Evolutionary conservation across 495 filamentous ascomycete species (phyloP).

Genomic region (Aspergillus bertholletiae): DNA sequence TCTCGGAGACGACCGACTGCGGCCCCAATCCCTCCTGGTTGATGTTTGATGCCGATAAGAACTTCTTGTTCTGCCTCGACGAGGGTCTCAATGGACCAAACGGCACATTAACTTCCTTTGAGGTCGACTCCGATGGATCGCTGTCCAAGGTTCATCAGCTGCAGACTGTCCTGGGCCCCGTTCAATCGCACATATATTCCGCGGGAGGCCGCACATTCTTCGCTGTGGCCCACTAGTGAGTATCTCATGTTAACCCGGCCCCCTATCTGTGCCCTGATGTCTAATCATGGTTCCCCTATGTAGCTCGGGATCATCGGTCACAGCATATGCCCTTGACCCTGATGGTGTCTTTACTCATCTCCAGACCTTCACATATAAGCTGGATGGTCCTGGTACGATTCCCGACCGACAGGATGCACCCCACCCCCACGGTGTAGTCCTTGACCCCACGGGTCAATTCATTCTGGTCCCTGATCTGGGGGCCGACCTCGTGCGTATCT

Average conservation of each 20-base stretch:
- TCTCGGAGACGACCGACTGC: conserved; percentile 11
- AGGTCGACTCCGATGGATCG: conserved; percentile 11
- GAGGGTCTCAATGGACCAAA: conserved; percentile 16
- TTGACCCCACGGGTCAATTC: conserved; percentile 60
- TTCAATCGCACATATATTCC: conserved; percentile 16
- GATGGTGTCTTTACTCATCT: conserved; percentile 17
- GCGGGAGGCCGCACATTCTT: conserved; percentile 13
- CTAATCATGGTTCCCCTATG: neutral
- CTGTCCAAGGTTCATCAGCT: conserved; percentile 7
- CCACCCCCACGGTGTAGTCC: conserved; percentile 57
- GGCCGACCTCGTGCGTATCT: conserved; percentile 59
- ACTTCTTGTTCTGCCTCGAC: conserved; percentile 17
- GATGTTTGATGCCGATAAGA: conserved; percentile 12
- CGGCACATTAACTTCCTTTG: conserved; percentile 17
- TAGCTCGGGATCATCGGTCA: conserved; percentile 17
- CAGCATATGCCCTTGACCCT: conserved; percentile 13
- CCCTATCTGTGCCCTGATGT: neutral
- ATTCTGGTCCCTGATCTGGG: conserved; percentile 63
- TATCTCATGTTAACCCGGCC: conserved; percentile 9
- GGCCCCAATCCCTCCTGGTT: conserved; percentile 20
- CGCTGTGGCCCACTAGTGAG: conserved; percentile 32
- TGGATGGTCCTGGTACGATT: conserved; percentile 40
- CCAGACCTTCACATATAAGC: conserved; percentile 44
- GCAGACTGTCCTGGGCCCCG: conserved; percentile 14
- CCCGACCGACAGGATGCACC: conserved; percentile 53